Evolutionary conservation across 2,329 filamentous ascomycete species (phyloP).

Genomic region (Stagonosporopsis tanaceti): DNA sequence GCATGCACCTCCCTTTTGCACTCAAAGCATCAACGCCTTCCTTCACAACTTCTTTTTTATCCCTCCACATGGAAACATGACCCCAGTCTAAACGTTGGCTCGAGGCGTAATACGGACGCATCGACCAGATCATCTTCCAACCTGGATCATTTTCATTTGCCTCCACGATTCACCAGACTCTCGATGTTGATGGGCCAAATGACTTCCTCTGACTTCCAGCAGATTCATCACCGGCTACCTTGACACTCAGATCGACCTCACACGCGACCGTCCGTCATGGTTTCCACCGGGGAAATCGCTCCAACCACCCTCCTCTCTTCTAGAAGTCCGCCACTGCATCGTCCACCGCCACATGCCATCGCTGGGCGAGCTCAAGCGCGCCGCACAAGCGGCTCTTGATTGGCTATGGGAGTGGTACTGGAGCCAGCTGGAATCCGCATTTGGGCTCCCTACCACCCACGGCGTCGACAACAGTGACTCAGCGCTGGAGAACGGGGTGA

Average conservation of each 20-base stretch:
- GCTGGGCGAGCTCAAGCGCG: slow-evolving; percentile 74
- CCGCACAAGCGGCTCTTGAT: slow-evolving; percentile 72
- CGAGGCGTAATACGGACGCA: too few species aligned
- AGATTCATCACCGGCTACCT: slow-evolving; percentile 83
- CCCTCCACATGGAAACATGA: background rate
- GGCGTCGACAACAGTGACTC: background rate
- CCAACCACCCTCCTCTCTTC: slow-evolving; percentile 71
- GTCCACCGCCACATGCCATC: slow-evolving; percentile 88
- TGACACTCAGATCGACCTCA: slow-evolving; percentile 63
- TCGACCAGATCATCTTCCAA: background rate
- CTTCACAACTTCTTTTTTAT: too few species aligned
- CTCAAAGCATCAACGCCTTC: too few species aligned
- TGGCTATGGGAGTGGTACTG: slow-evolving; percentile 96
- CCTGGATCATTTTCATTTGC: background rate
- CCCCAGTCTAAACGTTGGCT: background rate
- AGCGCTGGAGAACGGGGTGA: background rate
- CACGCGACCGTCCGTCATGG: slow-evolving; percentile 40
- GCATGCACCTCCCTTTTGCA: background rate
- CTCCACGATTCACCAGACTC: background rate
- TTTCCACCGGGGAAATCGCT: slow-evolving; percentile 33
- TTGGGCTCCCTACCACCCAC: slow-evolving; percentile 14
- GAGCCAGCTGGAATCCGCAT: slow-evolving; percentile 59
- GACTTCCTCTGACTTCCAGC: slow-evolving; percentile 4
- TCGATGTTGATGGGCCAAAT: too few species aligned
- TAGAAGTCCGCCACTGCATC: slow-evolving; percentile 87